These are phyloP conservation scores for Phytophthora cajani DNA, from an alignment of 352 stramenopile genomes.

Conservation along the genomic window DNA sequence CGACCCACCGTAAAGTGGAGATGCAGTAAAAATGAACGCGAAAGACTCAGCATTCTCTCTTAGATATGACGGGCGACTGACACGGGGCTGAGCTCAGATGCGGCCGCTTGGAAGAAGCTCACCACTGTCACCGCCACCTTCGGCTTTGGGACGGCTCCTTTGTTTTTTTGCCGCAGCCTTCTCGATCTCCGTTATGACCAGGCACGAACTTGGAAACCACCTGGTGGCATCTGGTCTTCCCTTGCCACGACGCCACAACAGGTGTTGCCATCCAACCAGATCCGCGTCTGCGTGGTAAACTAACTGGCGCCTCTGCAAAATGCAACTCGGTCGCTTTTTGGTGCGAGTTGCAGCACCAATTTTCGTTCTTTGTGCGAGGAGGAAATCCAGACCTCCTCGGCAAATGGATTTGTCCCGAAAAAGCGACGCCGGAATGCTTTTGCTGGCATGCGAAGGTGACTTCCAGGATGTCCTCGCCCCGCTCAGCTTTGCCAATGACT, in stretches of 20 bases:
- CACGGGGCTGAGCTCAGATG: too few species aligned
- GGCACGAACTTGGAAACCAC: conserved; percentile 26
- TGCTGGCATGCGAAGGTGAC: too few species aligned
- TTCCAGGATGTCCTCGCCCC: too few species aligned
- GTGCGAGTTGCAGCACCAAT: not conserved
- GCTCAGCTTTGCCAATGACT: not conserved
- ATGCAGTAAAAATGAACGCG: conserved; percentile 9
- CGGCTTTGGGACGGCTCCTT: not conserved
- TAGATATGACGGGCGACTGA: not conserved
- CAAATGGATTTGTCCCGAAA: not conserved
- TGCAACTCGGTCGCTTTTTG: not conserved
- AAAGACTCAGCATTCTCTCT: not conserved
- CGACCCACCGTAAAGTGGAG: conserved; percentile 12
- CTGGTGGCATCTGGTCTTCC: conserved; percentile 27
- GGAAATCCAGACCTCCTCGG: not conserved
- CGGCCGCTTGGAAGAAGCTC: not conserved
- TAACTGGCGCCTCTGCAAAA: not conserved
- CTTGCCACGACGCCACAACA: conserved; percentile 17
- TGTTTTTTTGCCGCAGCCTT: not conserved
- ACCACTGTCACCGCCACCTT: conserved; percentile 2
- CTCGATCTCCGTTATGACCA: conserved; percentile 10
- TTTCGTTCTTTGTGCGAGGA: not conserved
- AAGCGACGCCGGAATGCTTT: too few species aligned
- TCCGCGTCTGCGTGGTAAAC: conserved; percentile 21
- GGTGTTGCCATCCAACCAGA: conserved; percentile 6